These are phyloP conservation scores for Phytophthora sojae DNA, from an alignment of 352 stramenopile genomes.

Conservation along the genomic window DNA sequence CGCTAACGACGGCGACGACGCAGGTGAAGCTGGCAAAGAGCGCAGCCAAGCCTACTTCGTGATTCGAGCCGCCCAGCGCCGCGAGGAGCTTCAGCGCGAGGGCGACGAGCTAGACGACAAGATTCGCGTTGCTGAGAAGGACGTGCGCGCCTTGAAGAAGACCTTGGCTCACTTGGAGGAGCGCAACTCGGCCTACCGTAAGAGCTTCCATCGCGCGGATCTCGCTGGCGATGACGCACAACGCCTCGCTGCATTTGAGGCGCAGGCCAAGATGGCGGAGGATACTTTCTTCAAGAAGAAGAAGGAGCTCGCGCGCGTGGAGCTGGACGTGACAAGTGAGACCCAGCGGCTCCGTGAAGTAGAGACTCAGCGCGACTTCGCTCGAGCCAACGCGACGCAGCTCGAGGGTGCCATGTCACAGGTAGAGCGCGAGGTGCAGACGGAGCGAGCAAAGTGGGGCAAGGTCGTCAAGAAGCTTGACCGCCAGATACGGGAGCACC, in stretches of 20 bases:
- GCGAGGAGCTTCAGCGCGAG: conserved; percentile 95
- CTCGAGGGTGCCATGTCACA: conserved; percentile 66
- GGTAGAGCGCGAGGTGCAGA: conserved; percentile 76
- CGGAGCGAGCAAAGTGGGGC: conserved; percentile 68
- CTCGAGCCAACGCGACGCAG: conserved; percentile 66
- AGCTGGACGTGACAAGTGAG: conserved; percentile 87
- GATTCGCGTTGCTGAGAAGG: conserved; percentile 93
- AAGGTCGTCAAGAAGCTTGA: conserved; percentile 83
- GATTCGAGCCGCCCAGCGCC: conserved; percentile 95
- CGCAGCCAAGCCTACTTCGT: conserved; percentile 95
- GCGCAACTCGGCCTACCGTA: conserved; percentile 95
- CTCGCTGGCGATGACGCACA: conserved; percentile 85
- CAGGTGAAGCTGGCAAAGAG: conserved; percentile 65
- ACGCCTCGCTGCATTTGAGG: conserved; percentile 88
- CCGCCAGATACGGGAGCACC: conserved; percentile 67
- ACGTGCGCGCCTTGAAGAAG: conserved; percentile 94
- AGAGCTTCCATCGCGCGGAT: conserved; percentile 94
- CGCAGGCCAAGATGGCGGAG: conserved; percentile 87
- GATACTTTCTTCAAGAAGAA: conserved; percentile 94
- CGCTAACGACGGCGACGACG: conserved; percentile 65
- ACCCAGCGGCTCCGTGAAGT: conserved; percentile 70
- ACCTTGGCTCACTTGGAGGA: conserved; percentile 93
- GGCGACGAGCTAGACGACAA: conserved; percentile 96
- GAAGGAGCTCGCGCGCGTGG: conserved; percentile 93
- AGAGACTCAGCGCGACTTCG: conserved; percentile 72